Evolutionary conservation across 2,329 filamentous ascomycete genomes (phyloP).

Genomic region (Ophiocordyceps robertsii): DNA sequence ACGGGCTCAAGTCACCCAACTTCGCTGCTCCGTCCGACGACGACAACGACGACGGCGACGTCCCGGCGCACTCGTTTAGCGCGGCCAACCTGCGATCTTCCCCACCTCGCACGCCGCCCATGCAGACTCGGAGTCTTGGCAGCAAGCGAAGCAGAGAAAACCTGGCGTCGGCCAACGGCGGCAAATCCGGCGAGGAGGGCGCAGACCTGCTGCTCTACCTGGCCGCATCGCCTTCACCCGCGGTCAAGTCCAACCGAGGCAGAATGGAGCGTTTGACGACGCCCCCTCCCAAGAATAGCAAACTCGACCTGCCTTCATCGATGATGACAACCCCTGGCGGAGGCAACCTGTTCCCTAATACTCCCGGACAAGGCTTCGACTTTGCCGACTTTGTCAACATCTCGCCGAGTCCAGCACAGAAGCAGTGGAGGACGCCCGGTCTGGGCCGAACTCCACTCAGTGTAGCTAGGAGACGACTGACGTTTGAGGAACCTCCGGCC

Average conservation of each 20-base stretch:
- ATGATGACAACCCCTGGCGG: constrained; percentile 82
- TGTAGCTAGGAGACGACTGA: constrained; percentile 61
- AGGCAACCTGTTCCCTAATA: constrained; percentile 56
- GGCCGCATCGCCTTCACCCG: constrained; percentile 81
- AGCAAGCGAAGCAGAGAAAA: constrained; percentile 35
- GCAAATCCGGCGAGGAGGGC: constrained; percentile 62
- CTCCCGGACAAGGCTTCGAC: constrained; percentile 75
- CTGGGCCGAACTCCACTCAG: constrained; percentile 47
- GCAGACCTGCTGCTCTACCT: constrained; percentile 72
- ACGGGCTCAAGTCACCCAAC: constrained; percentile 45
- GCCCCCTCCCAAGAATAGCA: constrained; percentile 55
- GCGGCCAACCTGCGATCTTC: constrained; percentile 56
- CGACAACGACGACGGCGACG: constrained; percentile 74
- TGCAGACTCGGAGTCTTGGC: constrained; percentile 37
- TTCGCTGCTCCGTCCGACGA: constrained; percentile 58
- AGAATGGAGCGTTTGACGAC: constrained; percentile 60
- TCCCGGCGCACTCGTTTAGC: constrained; percentile 64
- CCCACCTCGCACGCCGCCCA: constrained; percentile 71
- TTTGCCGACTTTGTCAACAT: constrained; percentile 97
- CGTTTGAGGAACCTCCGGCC: constrained; percentile 56
- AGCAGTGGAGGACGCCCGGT: constrained; percentile 70
- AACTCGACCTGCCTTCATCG: constrained; percentile 60
- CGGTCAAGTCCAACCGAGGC: constrained; percentile 35
- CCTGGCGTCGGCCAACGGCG: constrained; percentile 26
- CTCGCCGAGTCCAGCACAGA: constrained; percentile 88